A percentile compares a stretch with the other conserved stretches of the same genome.
phyloP scores from a whole-genome alignment of 345 rosid genomes.

The Abelmoschus esculentus region DNA sequence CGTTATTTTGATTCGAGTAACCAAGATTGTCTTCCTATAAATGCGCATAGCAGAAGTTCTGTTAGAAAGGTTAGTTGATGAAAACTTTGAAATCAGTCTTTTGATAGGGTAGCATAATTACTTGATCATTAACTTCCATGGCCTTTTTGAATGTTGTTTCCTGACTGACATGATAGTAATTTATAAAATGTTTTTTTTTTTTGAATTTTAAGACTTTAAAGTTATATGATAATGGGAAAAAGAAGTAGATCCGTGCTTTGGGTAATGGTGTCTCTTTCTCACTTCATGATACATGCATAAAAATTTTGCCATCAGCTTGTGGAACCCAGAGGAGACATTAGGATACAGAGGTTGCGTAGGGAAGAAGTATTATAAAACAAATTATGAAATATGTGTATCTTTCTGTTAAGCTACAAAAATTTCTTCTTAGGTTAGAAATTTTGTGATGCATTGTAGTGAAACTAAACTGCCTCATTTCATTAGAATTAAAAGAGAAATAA shows the following conservation, averaged over 20 bases:
- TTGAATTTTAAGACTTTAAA: not conserved
- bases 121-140: not conserved
- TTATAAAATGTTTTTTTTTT: not conserved
- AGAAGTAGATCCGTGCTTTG: not conserved
- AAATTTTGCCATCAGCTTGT: not conserved
- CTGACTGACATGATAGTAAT: not conserved
- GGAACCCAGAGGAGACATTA: not conserved
- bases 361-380: not conserved
- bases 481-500: too few species aligned
- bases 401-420: not conserved
- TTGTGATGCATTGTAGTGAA: too few species aligned
- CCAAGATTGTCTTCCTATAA: constrained; percentile 68
- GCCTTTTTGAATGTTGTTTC: not conserved
- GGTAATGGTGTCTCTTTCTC: too few species aligned
- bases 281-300: not conserved
- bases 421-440: not conserved
- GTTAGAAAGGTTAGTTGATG: constrained; percentile 62
- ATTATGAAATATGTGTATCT: not conserved
- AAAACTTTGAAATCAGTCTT: not conserved
- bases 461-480: not conserved
- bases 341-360: not conserved
- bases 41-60: constrained; percentile 75
- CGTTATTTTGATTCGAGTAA: constrained; percentile 56
- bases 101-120: not conserved
- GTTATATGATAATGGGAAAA: not conserved